Conservation (phyloP, 2,329 filamentous ascomycete species). For the Pseudocercospora ulei region DNA sequence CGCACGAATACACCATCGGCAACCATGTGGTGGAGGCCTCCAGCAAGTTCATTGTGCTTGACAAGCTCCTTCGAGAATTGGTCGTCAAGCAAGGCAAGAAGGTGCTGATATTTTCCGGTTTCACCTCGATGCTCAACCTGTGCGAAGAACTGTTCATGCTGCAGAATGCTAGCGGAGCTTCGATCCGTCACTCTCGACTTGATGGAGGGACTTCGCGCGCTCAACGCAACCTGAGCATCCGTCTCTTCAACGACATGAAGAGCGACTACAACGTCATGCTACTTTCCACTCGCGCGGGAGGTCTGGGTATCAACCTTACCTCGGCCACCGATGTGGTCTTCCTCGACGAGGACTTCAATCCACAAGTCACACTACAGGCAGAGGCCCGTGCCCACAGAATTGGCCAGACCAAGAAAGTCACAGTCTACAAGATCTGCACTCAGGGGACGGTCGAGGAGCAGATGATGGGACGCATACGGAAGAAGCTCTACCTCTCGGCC, state of each 20-base stretch:
- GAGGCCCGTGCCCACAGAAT: constrained; percentile 49
- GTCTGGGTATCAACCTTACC: constrained; percentile 48
- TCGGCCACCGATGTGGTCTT: constrained; percentile 49
- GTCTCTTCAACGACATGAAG: constrained; percentile 44
- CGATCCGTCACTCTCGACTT: constrained; percentile 43
- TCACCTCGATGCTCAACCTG: constrained; percentile 45
- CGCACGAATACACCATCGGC: constrained; percentile 41
- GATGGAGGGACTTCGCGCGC: constrained; percentile 45
- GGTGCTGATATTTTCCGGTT: constrained; percentile 50
- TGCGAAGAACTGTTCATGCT: constrained; percentile 45
- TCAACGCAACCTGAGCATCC: constrained; percentile 45
- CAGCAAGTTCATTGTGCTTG: constrained; percentile 49
- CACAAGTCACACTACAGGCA: constrained; percentile 47
- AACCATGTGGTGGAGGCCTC: constrained; percentile 45
- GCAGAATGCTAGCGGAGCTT: constrained; percentile 36
- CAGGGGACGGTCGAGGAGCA: constrained; percentile 51
- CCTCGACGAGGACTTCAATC: constrained; percentile 49
- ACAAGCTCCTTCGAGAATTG: constrained; percentile 44
- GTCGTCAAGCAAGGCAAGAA: constrained; percentile 46
- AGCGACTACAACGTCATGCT: constrained; percentile 47
- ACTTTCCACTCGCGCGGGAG: constrained; percentile 48
- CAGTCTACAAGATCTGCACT: constrained; percentile 49
- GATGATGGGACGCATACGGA: constrained; percentile 50
- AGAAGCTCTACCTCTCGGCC: constrained; percentile 53
- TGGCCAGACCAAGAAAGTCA: constrained; percentile 47